Evolutionary conservation across 2,329 filamentous ascomycete species (phyloP), one percentile per base, ranked within the genome.

Genomic region (Aureobasidium musti): DNA sequence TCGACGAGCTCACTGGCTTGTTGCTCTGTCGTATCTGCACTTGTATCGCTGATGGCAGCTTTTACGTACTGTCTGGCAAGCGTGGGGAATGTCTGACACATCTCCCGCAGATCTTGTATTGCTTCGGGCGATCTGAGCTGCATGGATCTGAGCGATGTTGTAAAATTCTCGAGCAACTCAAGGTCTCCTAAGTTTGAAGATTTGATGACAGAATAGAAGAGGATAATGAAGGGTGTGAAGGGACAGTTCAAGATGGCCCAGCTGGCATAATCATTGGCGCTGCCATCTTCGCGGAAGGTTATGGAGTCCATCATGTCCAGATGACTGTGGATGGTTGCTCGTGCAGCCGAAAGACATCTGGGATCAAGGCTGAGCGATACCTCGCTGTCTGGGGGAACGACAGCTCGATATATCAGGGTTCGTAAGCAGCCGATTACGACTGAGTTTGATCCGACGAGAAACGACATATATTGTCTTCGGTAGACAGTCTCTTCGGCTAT

Each of bases 181-280:
- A 54, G 33, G 10, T 39, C 52, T 7, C 13, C 33, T 1, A 23
- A 10, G n/a, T 37, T 26, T 4, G 26, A 17, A 17, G 8, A 14
- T 14, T 5, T 17, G 14, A 54, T 39, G 33, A 30, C 33, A 37
- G 30, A 8, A 23, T 26, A 54, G 52, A 54, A 54, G 1, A 54
- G n/a, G 6, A 54, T n/a, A 3, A 54, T 23, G n/a, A 54, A 54
- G 3, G 52, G 52, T 17, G 52, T 54, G 17, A 39, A 54, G 33
- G 52, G 52, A n/a, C 52, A 37, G 17, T 54, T 54, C 52, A 54
- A 7, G n/a, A 54, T 23, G 17, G 52, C 26, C 52, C 52, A 54
- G n/a, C 33, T 54, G 30, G n/a, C 52, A 23, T 54, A 54, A 54
- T 54, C 52, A 14, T 35, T 37, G 1, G 52, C 30, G n/a, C 52